These are phyloP conservation scores for Pythium phragmitis DNA, from an alignment of 352 stramenopile species.

Conservation along the genomic window DNA sequence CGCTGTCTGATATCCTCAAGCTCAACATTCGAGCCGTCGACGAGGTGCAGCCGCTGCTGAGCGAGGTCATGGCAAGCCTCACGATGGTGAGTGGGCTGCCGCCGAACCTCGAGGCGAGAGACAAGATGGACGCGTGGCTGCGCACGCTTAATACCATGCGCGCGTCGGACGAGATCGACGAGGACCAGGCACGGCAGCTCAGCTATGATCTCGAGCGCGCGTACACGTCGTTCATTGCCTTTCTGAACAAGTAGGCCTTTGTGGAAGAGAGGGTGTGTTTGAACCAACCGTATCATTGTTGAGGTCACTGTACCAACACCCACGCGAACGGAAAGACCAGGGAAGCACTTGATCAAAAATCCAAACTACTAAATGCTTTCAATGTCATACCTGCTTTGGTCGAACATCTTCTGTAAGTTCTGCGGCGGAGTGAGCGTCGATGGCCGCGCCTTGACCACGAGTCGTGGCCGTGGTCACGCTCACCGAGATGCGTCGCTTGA, in stretches of 20 bases:
- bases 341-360: too few species aligned
- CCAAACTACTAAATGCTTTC: too few species aligned
- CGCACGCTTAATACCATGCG: conserved; percentile 95
- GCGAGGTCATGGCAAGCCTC: conserved; percentile 95
- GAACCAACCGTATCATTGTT: too few species aligned
- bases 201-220: conserved; percentile 94
- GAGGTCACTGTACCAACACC: too few species aligned
- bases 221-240: conserved; percentile 95
- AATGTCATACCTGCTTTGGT: conserved; percentile 7
- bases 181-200: conserved; percentile 95
- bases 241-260: conserved; percentile 70
- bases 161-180: conserved; percentile 94
- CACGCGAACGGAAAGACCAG: too few species aligned
- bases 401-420: conserved; percentile 30
- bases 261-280: not conserved
- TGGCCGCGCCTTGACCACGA: conserved; percentile 24
- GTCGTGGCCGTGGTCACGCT: conserved; percentile 15
- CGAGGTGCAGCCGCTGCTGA: conserved; percentile 96
- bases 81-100: conserved; percentile 93
- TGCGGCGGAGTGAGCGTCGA: conserved; percentile 20
- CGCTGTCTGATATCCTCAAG: conserved; percentile 97
- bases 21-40: conserved; percentile 97
- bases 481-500: conserved; percentile 18
- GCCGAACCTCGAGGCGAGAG: conserved; percentile 91
- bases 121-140: conserved; percentile 95